Conservation (phyloP, 306 rosid species). For the Erythrophleum fordii region DNA sequence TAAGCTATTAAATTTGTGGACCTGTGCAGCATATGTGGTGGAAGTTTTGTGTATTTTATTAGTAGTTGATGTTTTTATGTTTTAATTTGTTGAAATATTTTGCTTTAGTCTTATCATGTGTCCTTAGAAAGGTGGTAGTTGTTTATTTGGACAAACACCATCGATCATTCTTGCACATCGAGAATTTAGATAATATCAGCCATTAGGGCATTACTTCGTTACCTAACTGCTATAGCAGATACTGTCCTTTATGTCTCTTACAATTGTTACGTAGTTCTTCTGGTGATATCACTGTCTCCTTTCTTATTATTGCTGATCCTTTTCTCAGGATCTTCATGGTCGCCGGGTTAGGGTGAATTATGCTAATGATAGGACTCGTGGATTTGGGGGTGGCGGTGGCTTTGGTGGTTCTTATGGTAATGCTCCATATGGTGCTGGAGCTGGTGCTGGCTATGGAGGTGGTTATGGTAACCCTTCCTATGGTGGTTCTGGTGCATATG, state of each 20-base stretch:
- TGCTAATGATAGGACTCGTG: conserved; percentile 77
- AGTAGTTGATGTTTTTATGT: not conserved
- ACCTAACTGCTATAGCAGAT: not conserved
- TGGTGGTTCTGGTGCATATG: conserved; percentile 45
- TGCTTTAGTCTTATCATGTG: conserved; percentile 3
- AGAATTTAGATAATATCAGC: not conserved
- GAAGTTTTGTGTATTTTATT: not conserved
- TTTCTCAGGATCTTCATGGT: conserved; percentile 86
- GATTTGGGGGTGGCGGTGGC: conserved; percentile 49
- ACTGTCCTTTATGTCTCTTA: not conserved
- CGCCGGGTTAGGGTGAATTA: conserved; percentile 78
- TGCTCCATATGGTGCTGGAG: conserved; percentile 42
- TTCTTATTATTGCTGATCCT: not conserved
- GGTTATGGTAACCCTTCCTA: conserved; percentile 33
- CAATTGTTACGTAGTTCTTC: not conserved
- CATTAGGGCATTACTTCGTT: not conserved
- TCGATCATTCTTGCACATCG: not conserved
- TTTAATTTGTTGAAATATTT: not conserved
- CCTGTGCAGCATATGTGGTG: not conserved
- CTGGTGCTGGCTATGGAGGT: conserved; percentile 34
- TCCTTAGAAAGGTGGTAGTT: not conserved
- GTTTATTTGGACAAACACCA: not conserved
- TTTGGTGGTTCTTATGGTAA: conserved; percentile 46
- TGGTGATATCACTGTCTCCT: not conserved
- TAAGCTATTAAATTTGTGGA: not conserved